Evolutionary conservation across 441 rosid species (phyloP).

Genomic region (Daphne laureola): DNA sequence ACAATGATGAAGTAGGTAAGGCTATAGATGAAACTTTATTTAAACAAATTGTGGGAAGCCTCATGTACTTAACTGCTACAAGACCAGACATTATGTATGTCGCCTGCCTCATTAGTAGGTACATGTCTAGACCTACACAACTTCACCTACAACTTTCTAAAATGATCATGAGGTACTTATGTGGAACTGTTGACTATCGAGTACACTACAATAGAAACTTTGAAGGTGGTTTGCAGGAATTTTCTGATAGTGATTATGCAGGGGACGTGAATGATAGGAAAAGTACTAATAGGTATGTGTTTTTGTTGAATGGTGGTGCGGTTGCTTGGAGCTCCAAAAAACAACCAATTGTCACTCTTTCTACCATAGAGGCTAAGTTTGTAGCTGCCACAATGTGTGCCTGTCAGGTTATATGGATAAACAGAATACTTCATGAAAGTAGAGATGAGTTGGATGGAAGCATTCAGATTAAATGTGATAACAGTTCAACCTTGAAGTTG

Average conservation of each 20-base stretch:
- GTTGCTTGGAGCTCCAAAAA: background rate
- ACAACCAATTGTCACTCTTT: background rate
- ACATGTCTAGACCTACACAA: too few relatives aligned
- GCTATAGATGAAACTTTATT: background rate
- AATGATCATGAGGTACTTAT: too few relatives aligned
- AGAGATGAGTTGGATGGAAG: background rate
- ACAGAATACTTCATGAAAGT: background rate
- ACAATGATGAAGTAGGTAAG: background rate
- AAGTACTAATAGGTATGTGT: background rate
- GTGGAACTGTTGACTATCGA: too few relatives aligned
- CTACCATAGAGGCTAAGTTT: conserved; percentile 3
- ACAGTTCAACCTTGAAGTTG: background rate
- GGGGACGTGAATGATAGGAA: background rate
- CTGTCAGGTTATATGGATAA: background rate
- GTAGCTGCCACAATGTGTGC: conserved; percentile 1
- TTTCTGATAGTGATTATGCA: background rate
- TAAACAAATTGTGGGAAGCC: conserved; percentile 1
- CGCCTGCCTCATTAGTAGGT: background rate
- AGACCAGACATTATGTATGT: background rate
- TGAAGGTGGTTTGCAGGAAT: too few relatives aligned
- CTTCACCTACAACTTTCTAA: too few relatives aligned
- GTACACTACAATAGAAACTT: too few relatives aligned
- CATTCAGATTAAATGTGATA: background rate
- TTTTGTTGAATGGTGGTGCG: background rate
- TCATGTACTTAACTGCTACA: background rate